Percentiles rank a stretch among this genome's conserved stretches.
Evolutionary conservation across 768 basidiomycete species (phyloP).

Genomic region (Pleurotus platypus): DNA sequence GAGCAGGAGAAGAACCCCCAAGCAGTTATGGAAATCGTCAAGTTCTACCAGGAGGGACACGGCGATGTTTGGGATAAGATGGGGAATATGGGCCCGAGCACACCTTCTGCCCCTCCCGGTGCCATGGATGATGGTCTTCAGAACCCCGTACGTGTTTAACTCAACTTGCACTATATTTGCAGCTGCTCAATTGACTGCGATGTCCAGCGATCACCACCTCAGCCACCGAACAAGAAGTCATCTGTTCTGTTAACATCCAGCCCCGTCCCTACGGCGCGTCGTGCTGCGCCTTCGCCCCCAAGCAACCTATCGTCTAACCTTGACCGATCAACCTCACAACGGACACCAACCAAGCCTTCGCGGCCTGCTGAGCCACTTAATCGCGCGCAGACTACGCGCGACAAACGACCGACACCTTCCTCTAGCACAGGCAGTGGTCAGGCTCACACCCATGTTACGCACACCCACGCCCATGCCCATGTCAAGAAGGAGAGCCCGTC

Average conservation of each 20-base stretch:
- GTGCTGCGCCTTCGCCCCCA: constrained; percentile 76
- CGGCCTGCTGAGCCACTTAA: constrained; percentile 47
- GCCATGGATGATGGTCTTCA: constrained; percentile 46
- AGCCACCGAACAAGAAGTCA: constrained; percentile 42
- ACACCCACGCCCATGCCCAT: constrained; percentile 3
- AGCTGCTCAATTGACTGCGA: not conserved
- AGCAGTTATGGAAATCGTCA: constrained; percentile 98
- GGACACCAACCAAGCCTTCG: constrained; percentile 54
- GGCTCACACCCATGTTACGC: constrained; percentile 2
- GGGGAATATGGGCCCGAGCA: constrained; percentile 47
- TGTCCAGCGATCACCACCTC: constrained; percentile 43
- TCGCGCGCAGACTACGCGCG: constrained; percentile 68
- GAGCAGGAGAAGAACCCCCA: constrained; percentile 99
- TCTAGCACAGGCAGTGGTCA: constrained; percentile 23
- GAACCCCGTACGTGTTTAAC: constrained; percentile 46
- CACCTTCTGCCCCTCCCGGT: constrained; percentile 21
- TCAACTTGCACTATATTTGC: too few species aligned
- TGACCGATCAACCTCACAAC: constrained; percentile 86
- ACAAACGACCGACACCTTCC: constrained; percentile 39
- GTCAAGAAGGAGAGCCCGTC: constrained; percentile 37
- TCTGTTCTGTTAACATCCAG: constrained; percentile 25
- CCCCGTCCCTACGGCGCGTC: constrained; percentile 55
- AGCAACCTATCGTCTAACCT: constrained; percentile 61
- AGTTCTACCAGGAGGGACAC: constrained; percentile 92
- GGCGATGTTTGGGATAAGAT: constrained; percentile 86